Percentiles rank a stretch among this genome's conserved stretches.
Evolutionary conservation across 495 filamentous ascomycete genomes (phyloP).

Genomic region (Copromyces sp.): DNA sequence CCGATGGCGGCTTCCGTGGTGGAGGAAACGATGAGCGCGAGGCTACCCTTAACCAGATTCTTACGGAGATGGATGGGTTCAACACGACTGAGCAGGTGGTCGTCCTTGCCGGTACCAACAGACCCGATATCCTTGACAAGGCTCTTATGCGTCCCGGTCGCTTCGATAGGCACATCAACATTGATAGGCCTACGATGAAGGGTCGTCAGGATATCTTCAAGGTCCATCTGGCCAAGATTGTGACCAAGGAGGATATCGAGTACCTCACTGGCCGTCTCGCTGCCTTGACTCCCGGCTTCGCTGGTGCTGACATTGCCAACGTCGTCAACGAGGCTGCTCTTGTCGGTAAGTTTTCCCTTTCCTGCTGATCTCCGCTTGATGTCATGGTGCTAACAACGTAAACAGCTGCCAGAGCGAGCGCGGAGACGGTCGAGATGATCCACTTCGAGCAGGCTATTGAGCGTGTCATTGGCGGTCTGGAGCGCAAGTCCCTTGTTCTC

Average conservation of each 20-base stretch:
- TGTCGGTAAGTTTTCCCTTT: constrained; percentile 58
- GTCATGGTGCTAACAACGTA: constrained; percentile 23
- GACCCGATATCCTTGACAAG: constrained; percentile 88
- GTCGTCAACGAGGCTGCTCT: constrained; percentile 95
- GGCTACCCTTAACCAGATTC: constrained; percentile 91
- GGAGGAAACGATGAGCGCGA: constrained; percentile 97
- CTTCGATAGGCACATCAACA: constrained; percentile 90
- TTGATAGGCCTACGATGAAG: constrained; percentile 92
- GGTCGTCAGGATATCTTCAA: constrained; percentile 92
- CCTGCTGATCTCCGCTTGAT: not conserved
- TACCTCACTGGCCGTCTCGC: constrained; percentile 78
- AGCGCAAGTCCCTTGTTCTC: constrained; percentile 91
- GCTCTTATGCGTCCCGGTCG: constrained; percentile 93
- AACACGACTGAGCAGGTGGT: constrained; percentile 96
- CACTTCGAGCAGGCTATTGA: constrained; percentile 92
- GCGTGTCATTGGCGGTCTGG: constrained; percentile 88
- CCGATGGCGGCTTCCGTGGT: constrained; percentile 56
- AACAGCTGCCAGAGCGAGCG: constrained; percentile 71
- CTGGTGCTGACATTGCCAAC: constrained; percentile 96
- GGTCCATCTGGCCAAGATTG: constrained; percentile 86
- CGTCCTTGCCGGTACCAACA: constrained; percentile 94
- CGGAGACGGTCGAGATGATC: constrained; percentile 64
- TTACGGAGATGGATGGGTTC: constrained; percentile 99
- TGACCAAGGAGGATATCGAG: constrained; percentile 80
- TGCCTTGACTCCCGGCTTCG: constrained; percentile 89